A percentile compares a stretch with the other conserved stretches of the same genome.
Evolutionary conservation across 2,329 filamentous ascomycete species (phyloP).

Genomic region (Ophiocordyceps camponoti-saundersi): DNA sequence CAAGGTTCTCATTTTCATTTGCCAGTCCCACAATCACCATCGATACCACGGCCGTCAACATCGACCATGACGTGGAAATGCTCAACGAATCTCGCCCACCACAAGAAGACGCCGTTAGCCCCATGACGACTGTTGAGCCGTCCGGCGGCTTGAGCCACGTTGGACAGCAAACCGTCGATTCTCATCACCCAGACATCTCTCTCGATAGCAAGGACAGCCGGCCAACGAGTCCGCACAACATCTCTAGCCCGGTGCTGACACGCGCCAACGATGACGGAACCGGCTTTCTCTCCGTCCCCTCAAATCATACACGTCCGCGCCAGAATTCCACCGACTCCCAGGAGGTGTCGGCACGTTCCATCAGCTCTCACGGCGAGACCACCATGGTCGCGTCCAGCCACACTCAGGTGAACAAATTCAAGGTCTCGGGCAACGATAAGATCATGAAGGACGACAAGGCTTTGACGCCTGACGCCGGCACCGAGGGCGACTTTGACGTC

Average conservation of each 20-base stretch:
- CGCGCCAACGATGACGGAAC: constrained; percentile 25
- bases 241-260: constrained; percentile 39
- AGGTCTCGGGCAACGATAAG: constrained; percentile 27
- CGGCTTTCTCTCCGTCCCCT: constrained; percentile 49
- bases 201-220: constrained; percentile 51
- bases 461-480: constrained; percentile 58
- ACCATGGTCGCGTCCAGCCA: constrained; percentile 32
- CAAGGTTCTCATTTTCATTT: constrained; percentile 10
- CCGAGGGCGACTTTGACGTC: constrained; percentile 59
- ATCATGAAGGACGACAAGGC: constrained; percentile 52
- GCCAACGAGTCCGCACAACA: constrained; percentile 56
- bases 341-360: constrained; percentile 35
- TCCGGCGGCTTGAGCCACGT: constrained; percentile 9
- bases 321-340: constrained; percentile 56
- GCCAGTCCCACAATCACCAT: constrained; percentile 36
- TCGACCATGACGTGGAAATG: constrained; percentile 11
- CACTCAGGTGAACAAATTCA: constrained; percentile 22
- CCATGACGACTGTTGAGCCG: constrained; percentile 18
- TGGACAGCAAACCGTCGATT: constrained; percentile 17
- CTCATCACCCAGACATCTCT: constrained; percentile 33
- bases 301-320: constrained; percentile 35
- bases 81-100: constrained; percentile 7
- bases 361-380: constrained; percentile 45
- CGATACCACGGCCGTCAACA: constrained; percentile 27
- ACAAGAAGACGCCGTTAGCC: constrained; percentile 23